Base-by-base conservation (phyloP, 768 basidiomycete genomes). In the Panaeolus cyanescens region DNA sequence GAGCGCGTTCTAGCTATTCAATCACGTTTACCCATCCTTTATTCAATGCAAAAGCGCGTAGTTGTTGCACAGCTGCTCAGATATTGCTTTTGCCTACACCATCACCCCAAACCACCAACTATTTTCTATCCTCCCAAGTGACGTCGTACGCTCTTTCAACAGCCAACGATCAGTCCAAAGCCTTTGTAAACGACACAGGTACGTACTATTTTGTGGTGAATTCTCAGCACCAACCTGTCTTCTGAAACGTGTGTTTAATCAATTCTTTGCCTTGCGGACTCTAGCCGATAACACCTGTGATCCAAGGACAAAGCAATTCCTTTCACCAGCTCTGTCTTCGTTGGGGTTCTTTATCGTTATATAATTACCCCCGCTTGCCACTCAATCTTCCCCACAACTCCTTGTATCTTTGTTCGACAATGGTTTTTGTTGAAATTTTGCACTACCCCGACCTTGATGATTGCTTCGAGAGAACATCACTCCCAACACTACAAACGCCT, bases 111-210 rank as follows among this genome's bases (percentile, higher is more conserved):
- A 59, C 33, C 19, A 40, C 56, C 19, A 32, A 20, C 54, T 13
- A 39, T 33, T 37, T 20, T 20, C 39, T 28, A 19, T 54, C 17
- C n/a, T 20, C 19, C 45, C 10, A 17, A 30, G 39, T 32, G 19
- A 25, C 72, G 8, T 60, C 62, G 5, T 65, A 67, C 10, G 60
- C 66, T 54, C 76, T 73, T 4, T 42, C 67, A 13, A 71, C 75
- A 5, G 65, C 64, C 15, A 73, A 75, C 10, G 75, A 73, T 13
- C 67, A 72, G 20, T 31, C 6, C 33, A n/a, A 32, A 25, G 33
- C n/a, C 54, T 55, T 22, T 22, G 39, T 42, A 42, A 42, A 42
- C 10, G 22, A 8, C 8, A 20, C 39, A 1, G 39, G 39, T 42
- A 20, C 20, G 39, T 42, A 42, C 22, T 42, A 42, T 12, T 34